phyloP scores from a whole-genome alignment of 2,329 filamentous ascomycete species.

The Didymella exigua region DNA sequence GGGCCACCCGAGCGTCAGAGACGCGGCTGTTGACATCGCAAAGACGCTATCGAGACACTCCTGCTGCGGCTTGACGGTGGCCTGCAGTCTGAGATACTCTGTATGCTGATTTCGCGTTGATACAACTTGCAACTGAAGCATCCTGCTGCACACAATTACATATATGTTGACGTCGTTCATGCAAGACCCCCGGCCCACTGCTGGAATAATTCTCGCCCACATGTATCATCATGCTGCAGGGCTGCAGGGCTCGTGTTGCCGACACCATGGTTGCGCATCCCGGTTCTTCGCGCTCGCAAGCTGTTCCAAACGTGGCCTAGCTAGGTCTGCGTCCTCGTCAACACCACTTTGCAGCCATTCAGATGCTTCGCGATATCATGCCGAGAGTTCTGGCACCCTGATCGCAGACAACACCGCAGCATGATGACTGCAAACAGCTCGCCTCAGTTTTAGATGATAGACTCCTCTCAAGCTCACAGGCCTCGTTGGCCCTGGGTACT shows the following conservation, averaged over 20 bases:
- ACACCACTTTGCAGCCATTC: slow-evolving; percentile 28
- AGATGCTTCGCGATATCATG: slow-evolving; percentile 16
- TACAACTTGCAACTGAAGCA: background rate
- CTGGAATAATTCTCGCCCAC: slow-evolving; percentile 7
- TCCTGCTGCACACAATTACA: background rate
- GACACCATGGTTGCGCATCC: slow-evolving; percentile 13
- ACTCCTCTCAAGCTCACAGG: background rate
- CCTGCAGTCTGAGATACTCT: slow-evolving; percentile 5
- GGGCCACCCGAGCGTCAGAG: slow-evolving; percentile 3
- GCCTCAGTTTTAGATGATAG: slow-evolving; percentile 19
- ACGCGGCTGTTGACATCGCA: slow-evolving; percentile 6
- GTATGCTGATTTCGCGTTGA: background rate
- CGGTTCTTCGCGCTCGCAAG: slow-evolving; percentile 21
- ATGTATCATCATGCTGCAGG: slow-evolving; percentile 10
- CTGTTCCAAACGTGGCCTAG: slow-evolving; percentile 14
- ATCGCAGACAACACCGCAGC: slow-evolving; percentile 2
- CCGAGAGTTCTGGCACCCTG: slow-evolving; percentile 3
- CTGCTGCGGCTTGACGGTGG: slow-evolving; percentile 3
- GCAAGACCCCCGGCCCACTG: background rate
- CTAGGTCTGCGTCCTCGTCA: slow-evolving; percentile 16
- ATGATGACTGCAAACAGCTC: slow-evolving; percentile 4
- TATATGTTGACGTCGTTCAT: background rate
- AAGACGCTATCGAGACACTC: slow-evolving; percentile 1
- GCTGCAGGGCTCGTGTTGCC: slow-evolving; percentile 10
- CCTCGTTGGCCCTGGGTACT: background rate